Evolutionary conservation across 305 asterid genomes (phyloP).

Genomic region (Caryopteris hybrid): DNA sequence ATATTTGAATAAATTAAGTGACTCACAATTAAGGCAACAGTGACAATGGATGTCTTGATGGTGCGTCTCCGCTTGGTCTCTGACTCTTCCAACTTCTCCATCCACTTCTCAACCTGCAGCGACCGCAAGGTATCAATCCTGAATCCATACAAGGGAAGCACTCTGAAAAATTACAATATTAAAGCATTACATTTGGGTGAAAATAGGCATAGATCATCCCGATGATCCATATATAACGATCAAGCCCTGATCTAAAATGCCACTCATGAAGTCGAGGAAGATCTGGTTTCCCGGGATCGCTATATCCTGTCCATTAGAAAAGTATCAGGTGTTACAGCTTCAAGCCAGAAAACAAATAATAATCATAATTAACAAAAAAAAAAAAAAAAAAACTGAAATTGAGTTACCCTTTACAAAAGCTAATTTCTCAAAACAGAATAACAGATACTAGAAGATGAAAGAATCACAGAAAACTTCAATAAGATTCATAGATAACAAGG

Average conservation of each 20-base stretch:
- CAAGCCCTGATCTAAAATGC: constrained; percentile 99
- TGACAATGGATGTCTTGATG: constrained; percentile 57
- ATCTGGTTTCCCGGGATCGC: constrained; percentile 89
- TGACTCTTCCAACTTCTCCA: constrained; percentile 95
- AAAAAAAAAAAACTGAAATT: not conserved
- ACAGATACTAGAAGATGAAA: not conserved
- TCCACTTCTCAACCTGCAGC: constrained; percentile 84
- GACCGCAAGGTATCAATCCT: constrained; percentile 11
- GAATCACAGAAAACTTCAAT: not conserved
- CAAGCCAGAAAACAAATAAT: too few relatives aligned
- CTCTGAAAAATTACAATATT: not conserved
- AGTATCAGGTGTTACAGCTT: constrained; percentile 22
- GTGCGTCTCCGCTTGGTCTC: constrained; percentile 74
- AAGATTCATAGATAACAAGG: constrained; percentile 4
- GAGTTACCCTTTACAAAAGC: constrained; percentile 6
- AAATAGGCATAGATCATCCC: constrained; percentile 98
- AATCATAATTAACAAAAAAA: too few relatives aligned
- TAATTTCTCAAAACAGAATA: not conserved
- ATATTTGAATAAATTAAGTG: constrained; percentile 2
- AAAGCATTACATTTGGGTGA: constrained; percentile 75
- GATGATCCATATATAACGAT: constrained; percentile 93
- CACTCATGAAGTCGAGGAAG: constrained; percentile 93
- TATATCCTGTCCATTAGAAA: constrained; percentile 57
- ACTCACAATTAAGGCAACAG: constrained; percentile 62
- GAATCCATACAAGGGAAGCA: constrained; percentile 1